Conservation (phyloP, 768 basidiomycete genomes). For the Epithele typhae region DNA sequence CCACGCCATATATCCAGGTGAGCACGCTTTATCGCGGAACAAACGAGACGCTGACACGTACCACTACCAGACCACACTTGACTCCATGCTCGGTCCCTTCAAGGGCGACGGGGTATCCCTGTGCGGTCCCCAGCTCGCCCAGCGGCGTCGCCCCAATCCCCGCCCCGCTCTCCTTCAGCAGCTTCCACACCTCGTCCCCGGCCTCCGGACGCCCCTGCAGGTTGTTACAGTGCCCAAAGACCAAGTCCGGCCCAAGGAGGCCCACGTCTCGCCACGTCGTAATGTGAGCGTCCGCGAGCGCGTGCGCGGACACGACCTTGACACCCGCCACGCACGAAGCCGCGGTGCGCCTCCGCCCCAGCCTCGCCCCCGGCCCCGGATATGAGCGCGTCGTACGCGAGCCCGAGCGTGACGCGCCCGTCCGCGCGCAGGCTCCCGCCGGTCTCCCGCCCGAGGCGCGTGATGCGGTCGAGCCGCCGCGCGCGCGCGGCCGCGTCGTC, state of each 20-base stretch:
- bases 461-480: slow-evolving; percentile 23
- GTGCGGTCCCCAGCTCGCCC: slow-evolving; percentile 30
- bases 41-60: slow-evolving; percentile 13
- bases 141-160: slow-evolving; percentile 26
- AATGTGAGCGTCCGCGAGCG: slow-evolving; percentile 21
- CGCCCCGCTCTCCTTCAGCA: slow-evolving; percentile 22
- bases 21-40: too few species aligned
- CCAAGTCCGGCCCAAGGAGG: slow-evolving; percentile 23
- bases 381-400: slow-evolving; percentile 25
- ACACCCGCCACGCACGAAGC: slow-evolving; percentile 18
- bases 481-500: slow-evolving; percentile 16
- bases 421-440: slow-evolving; percentile 21
- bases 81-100: slow-evolving; percentile 27
- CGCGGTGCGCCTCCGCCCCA: slow-evolving; percentile 15
- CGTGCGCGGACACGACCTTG: slow-evolving; percentile 23
- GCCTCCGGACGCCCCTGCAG: slow-evolving; percentile 19
- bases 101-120: slow-evolving; percentile 25
- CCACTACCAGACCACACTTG: slow-evolving; percentile 26
- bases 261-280: slow-evolving; percentile 21
- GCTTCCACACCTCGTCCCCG: slow-evolving; percentile 25
- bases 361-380: slow-evolving; percentile 7
- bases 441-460: slow-evolving; percentile 18
- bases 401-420: slow-evolving; percentile 26
- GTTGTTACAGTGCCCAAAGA: slow-evolving; percentile 27
- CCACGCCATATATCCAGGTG: slow-evolving; percentile 13